Conservation (phyloP, 768 basidiomycete species). For the Xanthoconium stramineum region DNA sequence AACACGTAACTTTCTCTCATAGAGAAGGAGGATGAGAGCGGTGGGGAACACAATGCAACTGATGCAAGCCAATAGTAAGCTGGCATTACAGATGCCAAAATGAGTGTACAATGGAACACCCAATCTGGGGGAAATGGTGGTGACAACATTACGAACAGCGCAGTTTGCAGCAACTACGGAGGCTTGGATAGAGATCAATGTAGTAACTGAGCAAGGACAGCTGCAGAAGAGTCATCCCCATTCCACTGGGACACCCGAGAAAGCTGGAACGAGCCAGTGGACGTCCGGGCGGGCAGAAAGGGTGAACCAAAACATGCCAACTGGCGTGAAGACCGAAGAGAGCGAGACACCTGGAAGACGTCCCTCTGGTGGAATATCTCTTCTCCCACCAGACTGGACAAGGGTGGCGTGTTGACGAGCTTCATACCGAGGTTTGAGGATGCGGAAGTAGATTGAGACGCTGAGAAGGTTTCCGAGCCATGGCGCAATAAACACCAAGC, state of each 20-base stretch:
- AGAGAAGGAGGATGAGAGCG: slow-evolving; percentile 12
- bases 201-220: slow-evolving; percentile 26
- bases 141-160: slow-evolving; percentile 12
- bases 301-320: slow-evolving; percentile 29
- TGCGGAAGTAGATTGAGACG: slow-evolving; percentile 20
- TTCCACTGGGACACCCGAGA: slow-evolving; percentile 26
- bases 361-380: slow-evolving; percentile 18
- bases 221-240: slow-evolving; percentile 27
- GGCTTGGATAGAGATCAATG: slow-evolving; percentile 26
- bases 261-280: slow-evolving; percentile 20
- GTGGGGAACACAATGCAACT: slow-evolving; percentile 20
- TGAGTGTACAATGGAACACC: slow-evolving; percentile 16
- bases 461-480: slow-evolving; percentile 23
- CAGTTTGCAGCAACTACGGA: slow-evolving; percentile 25
- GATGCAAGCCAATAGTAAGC: slow-evolving; percentile 19
- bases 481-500: slow-evolving; percentile 22
- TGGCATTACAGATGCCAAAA: slow-evolving; percentile 18
- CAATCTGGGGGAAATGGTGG: slow-evolving; percentile 19
- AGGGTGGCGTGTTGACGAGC: slow-evolving; percentile 11
- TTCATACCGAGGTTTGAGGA: slow-evolving; percentile 24
- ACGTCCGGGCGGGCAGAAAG: slow-evolving; percentile 19
- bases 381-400: slow-evolving; percentile 16
- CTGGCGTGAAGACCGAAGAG: slow-evolving; percentile 17
- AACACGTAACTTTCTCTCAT: slow-evolving; percentile 14
- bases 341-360: slow-evolving; percentile 21